Percentiles rank a stretch among this genome's conserved stretches.
Evolutionary conservation across 2,329 filamentous ascomycete species (phyloP).

Genomic region (Epichloe bromicola): DNA sequence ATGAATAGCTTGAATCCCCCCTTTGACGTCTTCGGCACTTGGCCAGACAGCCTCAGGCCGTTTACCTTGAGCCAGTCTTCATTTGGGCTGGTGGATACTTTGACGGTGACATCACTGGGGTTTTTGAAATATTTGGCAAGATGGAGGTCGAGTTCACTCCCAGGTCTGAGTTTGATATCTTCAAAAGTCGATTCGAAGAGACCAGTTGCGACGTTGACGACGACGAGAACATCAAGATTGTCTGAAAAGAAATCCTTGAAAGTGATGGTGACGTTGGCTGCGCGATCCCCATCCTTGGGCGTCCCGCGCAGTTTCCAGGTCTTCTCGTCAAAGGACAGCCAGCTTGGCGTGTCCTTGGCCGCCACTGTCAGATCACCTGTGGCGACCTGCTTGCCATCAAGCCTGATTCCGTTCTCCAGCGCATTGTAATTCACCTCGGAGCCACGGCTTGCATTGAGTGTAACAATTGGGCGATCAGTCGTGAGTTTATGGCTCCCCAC

Average conservation of each 20-base stretch:
- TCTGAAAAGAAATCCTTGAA: constrained; percentile 48
- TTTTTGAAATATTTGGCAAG: constrained; percentile 29
- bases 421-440: constrained; percentile 37
- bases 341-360: constrained; percentile 43
- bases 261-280: constrained; percentile 49
- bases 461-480: constrained; percentile 43
- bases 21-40: constrained; percentile 22
- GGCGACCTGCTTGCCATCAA: constrained; percentile 42
- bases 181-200: constrained; percentile 29
- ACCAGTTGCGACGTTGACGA: constrained; percentile 21
- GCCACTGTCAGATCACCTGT: constrained; percentile 39
- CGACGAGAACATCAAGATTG: constrained; percentile 40
- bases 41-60: constrained; percentile 26
- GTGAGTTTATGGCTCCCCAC: constrained; percentile 59
- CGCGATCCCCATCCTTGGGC: constrained; percentile 43
- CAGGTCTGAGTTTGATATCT: constrained; percentile 26
- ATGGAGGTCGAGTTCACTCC: constrained; percentile 29
- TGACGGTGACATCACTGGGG: constrained; percentile 24
- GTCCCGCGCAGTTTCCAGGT: constrained; percentile 53
- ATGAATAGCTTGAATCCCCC: constrained; percentile 21
- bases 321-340: constrained; percentile 53
- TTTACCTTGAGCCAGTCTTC: constrained; percentile 31
- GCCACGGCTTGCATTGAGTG: constrained; percentile 43
- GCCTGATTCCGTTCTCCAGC: constrained; percentile 36
- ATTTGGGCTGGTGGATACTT: constrained; percentile 22